phyloP scores from a whole-genome alignment of 2,329 filamentous ascomycete genomes.

The Aaosphaeria arxii region DNA sequence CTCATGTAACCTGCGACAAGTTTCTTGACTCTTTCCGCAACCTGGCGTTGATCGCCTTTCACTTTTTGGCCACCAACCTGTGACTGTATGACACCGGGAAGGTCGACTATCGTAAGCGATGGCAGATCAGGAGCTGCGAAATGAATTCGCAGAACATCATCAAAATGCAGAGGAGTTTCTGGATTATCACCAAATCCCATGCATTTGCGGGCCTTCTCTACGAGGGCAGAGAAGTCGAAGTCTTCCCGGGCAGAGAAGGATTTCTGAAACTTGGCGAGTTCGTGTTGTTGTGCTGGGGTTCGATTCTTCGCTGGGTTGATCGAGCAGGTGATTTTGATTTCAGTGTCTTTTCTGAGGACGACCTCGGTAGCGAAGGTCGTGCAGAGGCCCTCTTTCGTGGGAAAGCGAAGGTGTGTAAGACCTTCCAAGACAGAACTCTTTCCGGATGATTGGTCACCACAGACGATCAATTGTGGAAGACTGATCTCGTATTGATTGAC shows the following conservation, averaged over 20 bases:
- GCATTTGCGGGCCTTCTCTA: constrained; percentile 49
- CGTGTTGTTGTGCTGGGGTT: constrained; percentile 6
- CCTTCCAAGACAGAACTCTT: constrained; percentile 31
- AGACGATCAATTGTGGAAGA: constrained; percentile 29
- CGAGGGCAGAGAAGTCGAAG: constrained; percentile 42
- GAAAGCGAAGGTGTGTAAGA: constrained; percentile 56
- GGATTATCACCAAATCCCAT: constrained; percentile 36
- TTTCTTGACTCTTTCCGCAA: constrained; percentile 45
- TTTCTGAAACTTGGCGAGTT: constrained; percentile 16
- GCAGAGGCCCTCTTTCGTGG: constrained; percentile 53
- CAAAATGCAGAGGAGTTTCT: constrained; percentile 8
- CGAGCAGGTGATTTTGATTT: constrained; percentile 41
- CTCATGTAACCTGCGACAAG: constrained; percentile 46
- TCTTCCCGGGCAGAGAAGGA: constrained; percentile 15
- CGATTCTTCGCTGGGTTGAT: constrained; percentile 32
- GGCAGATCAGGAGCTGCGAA: constrained; percentile 32
- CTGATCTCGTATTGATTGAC: constrained; percentile 29
- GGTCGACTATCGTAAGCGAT: constrained; percentile 54
- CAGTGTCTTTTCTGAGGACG: constrained; percentile 45
- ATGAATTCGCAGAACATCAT: constrained; percentile 27
- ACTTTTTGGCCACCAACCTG: constrained; percentile 47
- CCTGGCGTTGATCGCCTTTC: constrained; percentile 18
- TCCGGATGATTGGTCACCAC: constrained; percentile 27
- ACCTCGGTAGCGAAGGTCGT: constrained; percentile 63
- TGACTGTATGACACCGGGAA: constrained; percentile 54